A percentile compares a stretch with the other conserved stretches of the same genome.
Conservation (phyloP, 2,329 filamentous ascomycete species). For the Biscogniauxia mediterranea region DNA sequence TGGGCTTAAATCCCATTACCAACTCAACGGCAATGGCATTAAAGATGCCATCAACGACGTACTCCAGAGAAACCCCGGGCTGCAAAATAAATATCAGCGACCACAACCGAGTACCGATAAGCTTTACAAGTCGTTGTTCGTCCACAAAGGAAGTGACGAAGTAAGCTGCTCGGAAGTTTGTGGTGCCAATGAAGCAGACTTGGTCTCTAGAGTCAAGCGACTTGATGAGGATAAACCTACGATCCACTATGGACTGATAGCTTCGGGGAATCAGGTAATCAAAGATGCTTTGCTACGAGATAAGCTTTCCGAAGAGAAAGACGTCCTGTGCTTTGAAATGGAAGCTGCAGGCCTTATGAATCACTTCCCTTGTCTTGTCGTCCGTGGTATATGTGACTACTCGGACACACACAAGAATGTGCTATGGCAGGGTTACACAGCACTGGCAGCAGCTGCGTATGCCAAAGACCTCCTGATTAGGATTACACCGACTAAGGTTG, state of each 20-base stretch:
- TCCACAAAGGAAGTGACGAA: slow-evolving; percentile 3
- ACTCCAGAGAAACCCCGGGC: not conserved
- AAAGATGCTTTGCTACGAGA: slow-evolving; percentile 29
- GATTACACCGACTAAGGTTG: slow-evolving; percentile 8
- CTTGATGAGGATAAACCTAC: slow-evolving; percentile 18
- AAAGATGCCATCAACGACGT: no score
- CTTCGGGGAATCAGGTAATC: slow-evolving; percentile 33
- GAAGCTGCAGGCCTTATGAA: slow-evolving; percentile 33
- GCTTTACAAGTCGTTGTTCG: slow-evolving; percentile 24
- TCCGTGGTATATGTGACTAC: slow-evolving; percentile 30
- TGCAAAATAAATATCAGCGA: not conserved
- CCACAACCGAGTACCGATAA: slow-evolving; percentile 27
- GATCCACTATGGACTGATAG: slow-evolving; percentile 37
- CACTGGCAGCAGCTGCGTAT: slow-evolving; percentile 26
- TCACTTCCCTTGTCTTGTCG: slow-evolving; percentile 29
- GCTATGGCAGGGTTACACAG: slow-evolving; percentile 27
- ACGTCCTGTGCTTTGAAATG: slow-evolving; percentile 35
- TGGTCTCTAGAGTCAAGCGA: no score
- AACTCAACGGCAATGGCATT: no score
- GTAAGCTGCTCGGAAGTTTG: no score
- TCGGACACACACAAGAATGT: slow-evolving; percentile 22
- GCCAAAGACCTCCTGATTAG: slow-evolving; percentile 17
- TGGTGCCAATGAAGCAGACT: no score
- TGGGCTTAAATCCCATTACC: no score
- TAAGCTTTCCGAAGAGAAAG: slow-evolving; percentile 17